Base-by-base conservation (phyloP, 2,329 filamentous ascomycete genomes). In the Mariannaea sp. region DNA sequence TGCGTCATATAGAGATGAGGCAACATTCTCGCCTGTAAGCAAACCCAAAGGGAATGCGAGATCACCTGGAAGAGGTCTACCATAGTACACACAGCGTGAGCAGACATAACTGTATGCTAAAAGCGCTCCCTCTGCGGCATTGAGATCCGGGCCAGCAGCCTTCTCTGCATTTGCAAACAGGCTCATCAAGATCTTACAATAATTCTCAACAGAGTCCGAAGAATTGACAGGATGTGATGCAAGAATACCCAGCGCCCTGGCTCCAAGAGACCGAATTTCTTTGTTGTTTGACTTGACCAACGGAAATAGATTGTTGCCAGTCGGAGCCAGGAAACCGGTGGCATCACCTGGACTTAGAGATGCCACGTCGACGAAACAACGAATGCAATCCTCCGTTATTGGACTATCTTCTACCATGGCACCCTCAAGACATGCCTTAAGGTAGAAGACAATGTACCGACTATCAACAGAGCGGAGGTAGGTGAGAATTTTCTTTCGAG, bases 201-300 rank as follows among this genome's bases (percentile, higher is more conserved):
- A 65, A 16, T 65, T 64, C 2, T 53, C 53, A 14, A 74, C 55
- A 1, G 46, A 54, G 5, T 70, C 65, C 0, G 73, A 60, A 2
- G 77, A 63, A 51, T 77, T 78, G 6, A 62, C 65, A 4, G 78
- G 77, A 68, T 93, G 88, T 0, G 90, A 87, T 1, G 82, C 85
- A 5, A 97, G 72, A 10, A 96, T 87, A 1, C 92, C 92, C 62
- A 92, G 84, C 0, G 85, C 82, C 55, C 85, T 85, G 13, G 90
- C 86, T 1, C 86, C 86, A 22, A 87, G 76, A 30, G 78, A 76
- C 29, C 92, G 82, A 5, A 88, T 79, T 49, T 84, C 80, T 56
- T 84, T 80, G 59, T 89, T 87, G 67, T 92, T 94, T 5, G 89
- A 91, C 56, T 79, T 80, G 48, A 92, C 76, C 8, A 86, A 75